Percentiles rank a stretch among this genome's conserved stretches.
phyloP scores from a whole-genome alignment of 108 stramenopile species.

The Cylindrotheca fusiformis region DNA sequence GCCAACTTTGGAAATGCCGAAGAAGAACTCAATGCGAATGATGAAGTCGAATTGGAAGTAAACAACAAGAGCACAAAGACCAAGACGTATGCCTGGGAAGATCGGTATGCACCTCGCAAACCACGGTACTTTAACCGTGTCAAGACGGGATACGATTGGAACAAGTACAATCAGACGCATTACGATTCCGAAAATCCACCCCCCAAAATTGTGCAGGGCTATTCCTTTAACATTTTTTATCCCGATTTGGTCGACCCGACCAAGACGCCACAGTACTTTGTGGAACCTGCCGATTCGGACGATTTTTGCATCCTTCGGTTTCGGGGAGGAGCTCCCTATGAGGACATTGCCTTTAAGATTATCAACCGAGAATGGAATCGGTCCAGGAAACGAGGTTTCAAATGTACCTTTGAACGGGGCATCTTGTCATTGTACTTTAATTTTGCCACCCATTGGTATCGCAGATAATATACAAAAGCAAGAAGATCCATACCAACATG shows the following conservation, averaged over 20 bases:
- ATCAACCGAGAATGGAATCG: constrained; percentile 98
- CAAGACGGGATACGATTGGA: constrained; percentile 98
- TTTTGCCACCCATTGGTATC: constrained; percentile 95
- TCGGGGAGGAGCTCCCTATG: constrained; percentile 97
- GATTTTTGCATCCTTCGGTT: constrained; percentile 98
- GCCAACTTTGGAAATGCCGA: constrained; percentile 83
- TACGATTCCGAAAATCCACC: constrained; percentile 99
- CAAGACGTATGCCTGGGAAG: constrained; percentile 79
- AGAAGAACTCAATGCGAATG: constrained; percentile 80
- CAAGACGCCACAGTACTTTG: constrained; percentile 89
- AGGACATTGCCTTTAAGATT: constrained; percentile 99
- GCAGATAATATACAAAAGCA: constrained; percentile 56
- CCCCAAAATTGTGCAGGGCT: constrained; percentile 98
- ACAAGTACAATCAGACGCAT: constrained; percentile 99
- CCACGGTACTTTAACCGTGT: constrained; percentile 99
- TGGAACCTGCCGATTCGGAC: constrained; percentile 88
- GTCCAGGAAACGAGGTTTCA: constrained; percentile 90
- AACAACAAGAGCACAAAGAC: too few species aligned
- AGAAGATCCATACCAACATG: too few species aligned
- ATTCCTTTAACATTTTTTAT: constrained; percentile 99
- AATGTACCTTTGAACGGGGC: constrained; percentile 96
- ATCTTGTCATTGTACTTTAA: constrained; percentile 95
- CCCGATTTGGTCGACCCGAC: constrained; percentile 97
- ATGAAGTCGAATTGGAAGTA: constrained; percentile 63
- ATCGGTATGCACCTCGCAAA: constrained; percentile 95